Evolutionary conservation across 139 green algal species (phyloP).

Genomic region (Tetraselmis chui): DNA sequence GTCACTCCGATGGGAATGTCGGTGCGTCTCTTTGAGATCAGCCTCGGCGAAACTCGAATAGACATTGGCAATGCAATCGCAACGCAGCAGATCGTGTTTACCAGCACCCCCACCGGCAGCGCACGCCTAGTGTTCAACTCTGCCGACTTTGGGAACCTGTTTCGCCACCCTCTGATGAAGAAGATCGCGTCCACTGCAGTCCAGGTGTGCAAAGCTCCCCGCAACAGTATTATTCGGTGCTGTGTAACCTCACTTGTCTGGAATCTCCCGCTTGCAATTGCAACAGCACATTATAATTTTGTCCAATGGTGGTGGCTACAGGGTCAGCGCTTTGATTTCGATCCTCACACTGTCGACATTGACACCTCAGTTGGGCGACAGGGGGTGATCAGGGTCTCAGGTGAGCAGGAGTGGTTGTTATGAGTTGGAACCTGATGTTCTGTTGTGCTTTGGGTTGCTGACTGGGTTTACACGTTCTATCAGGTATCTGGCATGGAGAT

Average conservation of each 20-base stretch:
- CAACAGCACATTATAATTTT: too few relatives aligned
- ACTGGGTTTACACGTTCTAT: too few relatives aligned
- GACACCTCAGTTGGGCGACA: not conserved
- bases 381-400: slow-evolving; percentile 2
- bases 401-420: too few relatives aligned
- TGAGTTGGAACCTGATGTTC: too few relatives aligned
- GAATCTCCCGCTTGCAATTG: too few relatives aligned
- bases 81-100: slow-evolving; percentile 26
- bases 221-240: too few relatives aligned
- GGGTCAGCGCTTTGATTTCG: slow-evolving; percentile 30
- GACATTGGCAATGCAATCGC: slow-evolving; percentile 17
- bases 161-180: slow-evolving; percentile 31
- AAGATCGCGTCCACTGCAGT: slow-evolving; percentile 17
- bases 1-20: not conserved
- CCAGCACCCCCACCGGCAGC: slow-evolving; percentile 23
- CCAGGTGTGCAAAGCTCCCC: slow-evolving; percentile 15
- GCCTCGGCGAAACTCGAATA: slow-evolving; percentile 24
- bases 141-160: slow-evolving; percentile 33
- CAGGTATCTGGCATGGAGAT: slow-evolving; percentile 16
- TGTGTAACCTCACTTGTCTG: too few relatives aligned
- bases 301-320: too few relatives aligned
- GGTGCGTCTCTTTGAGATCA: not conserved
- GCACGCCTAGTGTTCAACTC: slow-evolving; percentile 26
- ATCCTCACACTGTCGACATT: slow-evolving; percentile 15
- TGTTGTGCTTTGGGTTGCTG: too few relatives aligned